These are phyloP conservation scores for Aspergillus quadrilineatus DNA, from an alignment of 2,329 filamentous ascomycete species.

Conservation along the genomic window DNA sequence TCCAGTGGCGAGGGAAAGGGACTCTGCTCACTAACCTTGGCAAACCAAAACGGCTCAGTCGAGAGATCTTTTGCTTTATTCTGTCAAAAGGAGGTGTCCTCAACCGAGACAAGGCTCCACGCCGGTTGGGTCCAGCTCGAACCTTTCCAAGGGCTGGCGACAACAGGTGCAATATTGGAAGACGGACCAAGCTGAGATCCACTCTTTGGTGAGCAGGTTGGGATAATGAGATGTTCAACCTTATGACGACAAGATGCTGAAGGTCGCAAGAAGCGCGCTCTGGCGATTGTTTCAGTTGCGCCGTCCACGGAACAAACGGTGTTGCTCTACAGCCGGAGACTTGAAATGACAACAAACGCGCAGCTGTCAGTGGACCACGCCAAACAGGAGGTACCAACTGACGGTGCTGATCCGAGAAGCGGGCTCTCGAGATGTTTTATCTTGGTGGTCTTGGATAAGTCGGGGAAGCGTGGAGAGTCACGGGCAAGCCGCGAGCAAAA, in stretches of 20 bases:
- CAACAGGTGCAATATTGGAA: slow-evolving; percentile 13
- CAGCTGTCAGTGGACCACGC: slow-evolving; percentile 11
- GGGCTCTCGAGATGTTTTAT: slow-evolving; percentile 4
- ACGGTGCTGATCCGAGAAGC: neutral
- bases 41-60: slow-evolving; percentile 17
- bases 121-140: slow-evolving; percentile 20
- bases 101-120: slow-evolving; percentile 30
- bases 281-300: slow-evolving; percentile 19
- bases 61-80: slow-evolving; percentile 17
- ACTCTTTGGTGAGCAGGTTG: slow-evolving; percentile 15
- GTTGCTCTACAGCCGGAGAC: slow-evolving; percentile 18
- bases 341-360: slow-evolving; percentile 20
- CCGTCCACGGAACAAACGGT: slow-evolving; percentile 23
- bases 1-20: slow-evolving; percentile 24
- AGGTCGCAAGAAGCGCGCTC: slow-evolving; percentile 12
- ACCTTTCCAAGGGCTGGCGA: slow-evolving; percentile 11
- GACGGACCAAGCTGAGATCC: slow-evolving; percentile 14
- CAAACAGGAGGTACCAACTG: slow-evolving; percentile 9
- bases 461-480: slow-evolving; percentile 9
- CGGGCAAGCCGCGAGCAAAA: slow-evolving; percentile 7
- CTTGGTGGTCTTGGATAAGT: slow-evolving; percentile 1
- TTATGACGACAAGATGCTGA: slow-evolving; percentile 3
- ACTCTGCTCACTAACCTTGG: slow-evolving; percentile 32
- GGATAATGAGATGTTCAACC: slow-evolving; percentile 10
- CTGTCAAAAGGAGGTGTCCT: slow-evolving; percentile 18